Evolutionary conservation across 176 grass and related monocot species (phyloP), one percentile per base, ranked within the genome.

Genomic region (Oryza punctata): DNA sequence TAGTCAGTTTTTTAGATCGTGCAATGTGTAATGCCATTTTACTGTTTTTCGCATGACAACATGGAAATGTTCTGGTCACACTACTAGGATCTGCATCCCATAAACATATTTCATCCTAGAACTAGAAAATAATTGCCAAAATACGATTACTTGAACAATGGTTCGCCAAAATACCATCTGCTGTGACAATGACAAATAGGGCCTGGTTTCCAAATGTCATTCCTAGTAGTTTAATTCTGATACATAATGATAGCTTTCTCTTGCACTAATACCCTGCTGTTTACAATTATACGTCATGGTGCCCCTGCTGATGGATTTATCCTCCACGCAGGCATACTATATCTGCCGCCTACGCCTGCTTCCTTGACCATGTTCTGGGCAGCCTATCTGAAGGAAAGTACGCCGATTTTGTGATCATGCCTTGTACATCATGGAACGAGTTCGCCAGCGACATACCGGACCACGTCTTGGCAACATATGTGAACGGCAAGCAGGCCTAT

Each of bases 341-440:
- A 83, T 99, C 79, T 66, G 91, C 91, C 67, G 93, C 93, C 14
- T 87, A 94, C 11, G 93, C 96, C 11, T 88, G 89, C 84, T 99
- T 99, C 74, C 82, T 99, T 1, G 96, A 92, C 70, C n/a, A 68
- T 28, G 72, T 78, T 16, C 13, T 92, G 44, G 93, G 96, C 74
- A 99, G 96, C 82, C 75, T 99, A 12, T 90, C 89, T 7, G 45
- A 79, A 60, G 89, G 91, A 74, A 99, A 96, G 18, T 92, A 87
- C 27, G 96, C 96, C 6, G 93, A 99, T 81, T 99, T 96, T 67
- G 93, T 96, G n/a, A 87, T 94, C 21, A 26, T 99, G 50, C 96
- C 93, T n/a, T 85, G 87, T 0, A 83, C 41, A 38, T 99, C 91
- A 18, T 96, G 93, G 93, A 19, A 65, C 3, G 82, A 99, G 46